Evolutionary conservation across 257 asterid genomes (phyloP), one percentile per base, ranked within the genome.

Genomic region (Scutellaria minor): DNA sequence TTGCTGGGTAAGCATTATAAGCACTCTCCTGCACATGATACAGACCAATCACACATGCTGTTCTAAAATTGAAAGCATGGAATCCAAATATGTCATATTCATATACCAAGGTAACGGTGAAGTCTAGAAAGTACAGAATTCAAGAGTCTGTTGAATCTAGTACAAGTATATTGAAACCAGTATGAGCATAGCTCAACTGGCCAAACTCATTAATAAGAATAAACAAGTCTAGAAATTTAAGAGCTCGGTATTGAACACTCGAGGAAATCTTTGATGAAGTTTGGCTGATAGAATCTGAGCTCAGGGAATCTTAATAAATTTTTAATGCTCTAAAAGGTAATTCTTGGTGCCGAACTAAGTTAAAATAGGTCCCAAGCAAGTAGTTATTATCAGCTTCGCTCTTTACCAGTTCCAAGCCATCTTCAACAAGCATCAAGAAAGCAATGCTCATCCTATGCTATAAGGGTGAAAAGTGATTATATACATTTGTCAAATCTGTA

Each of bases 11-110:
- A 66, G 79, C 77, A 78, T 73, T 82, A 79, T 82, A 84, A 66
- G 80, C 80, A 73, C 63, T 86, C 79, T 82, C 98, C 98, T 93
- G 90, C 84, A 79, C 42, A 82, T 39, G 66, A 77, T 60, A 50
- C 63, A 60, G 64, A 67, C 37, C 77, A 66, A 66, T 78, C 71
- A 78, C 22, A 51, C 55, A 13, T 31, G 18, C 41, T 59, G 39
- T 59, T 51, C 66, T 13, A 50, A 46, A 67, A 20, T 18, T n/a
- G 66, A 53, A 47, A 59, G 31, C 15, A 40, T 24, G 24, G 15
- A 37, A 37, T 39, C 6, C 51, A 62, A 44, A 24, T 45, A 44
- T 46, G 52, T 57, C n/a, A 54, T 31, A 51, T 67, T 47, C 31
- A 18, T 15, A 59, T 24, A 31, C 66, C 59, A 68, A 40, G 3